Evolutionary conservation across 805 yeast species (phyloP).

Genomic region (Schwanniomyces pseudopolymorphus): DNA sequence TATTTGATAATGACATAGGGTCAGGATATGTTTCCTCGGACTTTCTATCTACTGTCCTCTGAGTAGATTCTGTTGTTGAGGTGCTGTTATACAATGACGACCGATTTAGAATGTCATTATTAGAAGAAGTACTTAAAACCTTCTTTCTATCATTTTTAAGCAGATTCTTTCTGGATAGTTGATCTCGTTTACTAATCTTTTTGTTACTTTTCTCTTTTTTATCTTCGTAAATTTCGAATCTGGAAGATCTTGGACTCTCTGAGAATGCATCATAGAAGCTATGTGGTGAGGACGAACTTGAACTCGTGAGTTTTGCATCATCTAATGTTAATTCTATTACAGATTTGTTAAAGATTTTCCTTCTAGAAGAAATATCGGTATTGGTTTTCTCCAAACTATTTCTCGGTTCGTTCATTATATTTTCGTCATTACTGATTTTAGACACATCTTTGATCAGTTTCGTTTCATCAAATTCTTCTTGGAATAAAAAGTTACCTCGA

Average conservation of each 20-base stretch:
- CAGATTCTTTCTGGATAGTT: not conserved
- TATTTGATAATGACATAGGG: conserved; percentile 13
- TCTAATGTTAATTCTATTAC: conserved; percentile 12
- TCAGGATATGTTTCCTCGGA: conserved; percentile 18
- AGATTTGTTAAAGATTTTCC: conserved; percentile 6
- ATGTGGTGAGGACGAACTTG: not conserved
- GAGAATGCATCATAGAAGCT: not conserved
- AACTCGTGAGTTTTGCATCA: conserved; percentile 5
- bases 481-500: conserved; percentile 18
- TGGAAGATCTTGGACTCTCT: conserved; percentile 4
- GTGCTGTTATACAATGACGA: conserved; percentile 16
- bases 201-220: not conserved
- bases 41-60: conserved; percentile 1
- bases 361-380: conserved; percentile 1
- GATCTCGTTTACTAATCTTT: conserved; percentile 8
- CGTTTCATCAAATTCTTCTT: conserved; percentile 29
- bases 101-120: conserved; percentile 13
- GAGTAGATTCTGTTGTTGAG: conserved; percentile 11
- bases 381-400: not conserved
- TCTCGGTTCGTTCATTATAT: not conserved
- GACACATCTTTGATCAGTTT: not conserved
- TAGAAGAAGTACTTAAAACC: conserved; percentile 17
- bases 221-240: conserved; percentile 12
- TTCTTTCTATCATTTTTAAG: conserved; percentile 7
- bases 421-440: not conserved